Evolutionary conservation across 1,284 basidiomycete genomes (phyloP).

Genomic region (Leccinum colubrinum): DNA sequence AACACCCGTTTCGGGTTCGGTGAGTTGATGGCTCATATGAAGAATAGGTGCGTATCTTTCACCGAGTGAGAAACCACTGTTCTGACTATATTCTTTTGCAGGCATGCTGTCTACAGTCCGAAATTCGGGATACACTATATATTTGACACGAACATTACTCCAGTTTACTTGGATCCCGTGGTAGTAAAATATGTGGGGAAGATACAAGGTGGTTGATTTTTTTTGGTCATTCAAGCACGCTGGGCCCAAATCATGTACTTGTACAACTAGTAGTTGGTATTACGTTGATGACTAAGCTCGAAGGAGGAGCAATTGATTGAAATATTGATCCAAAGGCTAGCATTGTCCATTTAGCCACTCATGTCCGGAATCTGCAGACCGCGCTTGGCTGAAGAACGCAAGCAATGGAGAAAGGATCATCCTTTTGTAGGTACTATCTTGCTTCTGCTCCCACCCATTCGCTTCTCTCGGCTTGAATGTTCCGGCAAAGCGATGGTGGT

Average conservation of each 20-base stretch:
- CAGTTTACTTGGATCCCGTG: conserved; percentile 18
- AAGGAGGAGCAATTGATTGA: background rate
- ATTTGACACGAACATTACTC: conserved; percentile 23
- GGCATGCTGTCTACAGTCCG: conserved; percentile 22
- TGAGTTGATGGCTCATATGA: conserved; percentile 23
- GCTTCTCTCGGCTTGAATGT: conserved; percentile 1
- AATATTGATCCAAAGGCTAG: background rate
- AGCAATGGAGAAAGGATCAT: conserved; percentile 99
- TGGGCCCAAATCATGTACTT: background rate
- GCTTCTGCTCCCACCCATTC: conserved; percentile 1
- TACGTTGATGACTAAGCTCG: conserved; percentile 27
- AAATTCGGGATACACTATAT: conserved; percentile 21
- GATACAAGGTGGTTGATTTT: background rate
- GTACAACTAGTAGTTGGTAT: background rate
- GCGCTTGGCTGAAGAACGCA: conserved; percentile 93
- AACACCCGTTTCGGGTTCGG: conserved; percentile 19
- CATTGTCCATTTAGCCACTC: conserved; percentile 3
- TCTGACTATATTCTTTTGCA: conserved; percentile 6
- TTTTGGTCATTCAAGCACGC: background rate
- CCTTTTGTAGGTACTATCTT: conserved; percentile 78
- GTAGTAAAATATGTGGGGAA: background rate
- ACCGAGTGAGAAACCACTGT: background rate
- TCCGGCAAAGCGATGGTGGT: background rate
- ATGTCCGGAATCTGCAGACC: conserved; percentile 86
- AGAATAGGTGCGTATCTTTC: conserved; percentile 16